Percentiles rank a stretch among this genome's conserved stretches.
Evolutionary conservation across 768 basidiomycete genomes (phyloP).

Genomic region (Aureoboletus auriporus): DNA sequence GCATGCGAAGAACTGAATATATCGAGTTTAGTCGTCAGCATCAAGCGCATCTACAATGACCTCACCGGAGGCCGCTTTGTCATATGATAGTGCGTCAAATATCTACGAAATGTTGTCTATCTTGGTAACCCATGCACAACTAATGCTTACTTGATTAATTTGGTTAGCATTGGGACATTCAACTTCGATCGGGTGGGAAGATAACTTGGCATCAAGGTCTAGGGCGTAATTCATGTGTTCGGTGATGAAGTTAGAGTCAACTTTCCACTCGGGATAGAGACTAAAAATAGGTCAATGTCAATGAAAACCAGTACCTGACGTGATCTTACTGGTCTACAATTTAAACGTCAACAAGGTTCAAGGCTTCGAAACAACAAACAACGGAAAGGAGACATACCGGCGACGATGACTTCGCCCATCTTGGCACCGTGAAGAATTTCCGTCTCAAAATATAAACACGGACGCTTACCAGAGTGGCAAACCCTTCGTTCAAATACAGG

Average conservation of each 20-base stretch:
- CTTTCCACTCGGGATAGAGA: slow-evolving; percentile 83
- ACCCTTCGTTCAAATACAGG: slow-evolving; percentile 84
- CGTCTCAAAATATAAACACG: slow-evolving; percentile 16
- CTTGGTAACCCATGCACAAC: neutral
- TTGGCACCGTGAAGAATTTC: slow-evolving; percentile 22
- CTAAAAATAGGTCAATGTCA: slow-evolving; percentile 29
- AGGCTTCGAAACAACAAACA: neutral
- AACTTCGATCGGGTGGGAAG: slow-evolving; percentile 92
- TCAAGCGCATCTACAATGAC: neutral
- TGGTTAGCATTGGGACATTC: slow-evolving; percentile 83
- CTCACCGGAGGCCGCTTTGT: slow-evolving; percentile 75
- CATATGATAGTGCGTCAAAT: slow-evolving; percentile 85
- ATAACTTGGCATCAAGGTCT: slow-evolving; percentile 75
- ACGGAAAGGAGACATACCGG: slow-evolving; percentile 42
- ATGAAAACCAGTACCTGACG: neutral
- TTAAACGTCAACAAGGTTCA: slow-evolving; percentile 5
- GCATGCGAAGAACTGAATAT: slow-evolving; percentile 81
- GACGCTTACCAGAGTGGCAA: slow-evolving; percentile 65
- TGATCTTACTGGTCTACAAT: slow-evolving; percentile 49
- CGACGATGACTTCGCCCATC: slow-evolving; percentile 87
- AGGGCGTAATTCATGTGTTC: slow-evolving; percentile 71
- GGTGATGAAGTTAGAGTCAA: slow-evolving; percentile 78
- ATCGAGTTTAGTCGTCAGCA: neutral
- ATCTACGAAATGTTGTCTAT: slow-evolving; percentile 45
- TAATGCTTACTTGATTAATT: slow-evolving; percentile 59